Evolutionary conservation across 805 yeast species (phyloP).

Genomic region (Lipomyces mesembrius): DNA sequence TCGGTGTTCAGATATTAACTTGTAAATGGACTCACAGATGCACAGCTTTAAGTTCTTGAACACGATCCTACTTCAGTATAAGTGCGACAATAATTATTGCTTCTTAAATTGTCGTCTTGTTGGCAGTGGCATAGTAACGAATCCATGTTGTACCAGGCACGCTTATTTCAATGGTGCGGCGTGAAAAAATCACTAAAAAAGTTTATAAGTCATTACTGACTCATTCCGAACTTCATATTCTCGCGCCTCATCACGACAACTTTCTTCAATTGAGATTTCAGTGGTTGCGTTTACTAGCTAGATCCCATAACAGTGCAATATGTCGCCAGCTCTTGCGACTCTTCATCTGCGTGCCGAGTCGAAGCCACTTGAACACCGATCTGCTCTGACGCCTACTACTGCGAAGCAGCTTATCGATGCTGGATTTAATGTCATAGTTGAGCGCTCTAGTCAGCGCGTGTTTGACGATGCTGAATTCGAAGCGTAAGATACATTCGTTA

Average conservation of each 20-base stretch:
- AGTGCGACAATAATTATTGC: no score
- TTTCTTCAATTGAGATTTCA: background rate
- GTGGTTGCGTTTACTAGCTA: background rate
- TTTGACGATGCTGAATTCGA: slow-evolving; percentile 78
- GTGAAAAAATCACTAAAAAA: background rate
- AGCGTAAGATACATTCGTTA: slow-evolving; percentile 33
- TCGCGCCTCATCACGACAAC: background rate
- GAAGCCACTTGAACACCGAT: slow-evolving; percentile 96
- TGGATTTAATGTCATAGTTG: slow-evolving; percentile 88
- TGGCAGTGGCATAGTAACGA: background rate
- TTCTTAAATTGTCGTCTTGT: background rate
- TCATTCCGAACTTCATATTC: background rate
- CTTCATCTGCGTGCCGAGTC: slow-evolving; percentile 95
- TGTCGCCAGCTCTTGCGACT: slow-evolving; percentile 50
- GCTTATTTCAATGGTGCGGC: background rate
- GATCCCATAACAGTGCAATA: background rate
- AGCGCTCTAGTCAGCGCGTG: slow-evolving; percentile 81
- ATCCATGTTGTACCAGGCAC: background rate
- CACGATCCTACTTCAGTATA: no score
- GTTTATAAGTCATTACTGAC: background rate
- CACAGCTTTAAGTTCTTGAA: no score
- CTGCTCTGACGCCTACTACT: slow-evolving; percentile 92
- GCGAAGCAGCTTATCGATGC: slow-evolving; percentile 81
- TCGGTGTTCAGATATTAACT: no score
- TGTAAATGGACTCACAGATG: no score